A percentile compares a stretch with the other conserved stretches of the same genome.
Conservation (phyloP, 352 stramenopile genomes). For the Phytophthora sansomeana region DNA sequence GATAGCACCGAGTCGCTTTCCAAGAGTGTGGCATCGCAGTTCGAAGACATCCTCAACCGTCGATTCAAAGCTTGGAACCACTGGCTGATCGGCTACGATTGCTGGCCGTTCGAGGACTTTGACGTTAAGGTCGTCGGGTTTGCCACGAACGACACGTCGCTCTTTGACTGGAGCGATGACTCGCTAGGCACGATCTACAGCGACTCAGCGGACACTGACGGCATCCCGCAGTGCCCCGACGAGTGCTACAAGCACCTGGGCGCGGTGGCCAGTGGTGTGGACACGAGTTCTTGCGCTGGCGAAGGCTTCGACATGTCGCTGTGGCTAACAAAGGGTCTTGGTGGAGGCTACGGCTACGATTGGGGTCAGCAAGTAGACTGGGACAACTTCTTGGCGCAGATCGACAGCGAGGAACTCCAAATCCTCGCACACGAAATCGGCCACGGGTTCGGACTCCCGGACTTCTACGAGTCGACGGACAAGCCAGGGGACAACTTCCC, state of each 20-base stretch:
- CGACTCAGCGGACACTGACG: slow-evolving; percentile 25
- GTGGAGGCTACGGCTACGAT: slow-evolving; percentile 21
- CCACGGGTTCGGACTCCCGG: slow-evolving; percentile 19
- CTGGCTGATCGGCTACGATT: slow-evolving; percentile 31
- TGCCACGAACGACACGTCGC: slow-evolving; percentile 15
- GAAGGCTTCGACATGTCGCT: slow-evolving; percentile 40
- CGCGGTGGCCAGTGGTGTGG: neutral
- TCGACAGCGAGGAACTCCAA: too few species aligned
- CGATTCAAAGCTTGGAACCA: slow-evolving; percentile 50
- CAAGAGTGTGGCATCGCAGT: slow-evolving; percentile 41
- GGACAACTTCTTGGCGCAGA: too few species aligned
- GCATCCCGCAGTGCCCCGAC: slow-evolving; percentile 37
- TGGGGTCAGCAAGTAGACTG: slow-evolving; percentile 18
- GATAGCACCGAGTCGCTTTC: slow-evolving; percentile 39
- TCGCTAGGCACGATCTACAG: slow-evolving; percentile 45
- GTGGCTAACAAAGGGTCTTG: slow-evolving; percentile 30
- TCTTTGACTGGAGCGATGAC: slow-evolving; percentile 38
- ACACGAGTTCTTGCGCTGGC: slow-evolving; percentile 31
- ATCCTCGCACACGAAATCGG: neutral
- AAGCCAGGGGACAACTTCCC: slow-evolving; percentile 12
- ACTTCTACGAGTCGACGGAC: neutral
- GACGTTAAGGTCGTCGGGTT: slow-evolving; percentile 14
- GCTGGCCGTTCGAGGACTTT: slow-evolving; percentile 11
- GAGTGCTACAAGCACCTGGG: slow-evolving; percentile 34
- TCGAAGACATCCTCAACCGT: slow-evolving; percentile 36